These are phyloP conservation scores for Oemleria cerasiformis DNA, from an alignment of 306 rosid species.

Conservation along the genomic window DNA sequence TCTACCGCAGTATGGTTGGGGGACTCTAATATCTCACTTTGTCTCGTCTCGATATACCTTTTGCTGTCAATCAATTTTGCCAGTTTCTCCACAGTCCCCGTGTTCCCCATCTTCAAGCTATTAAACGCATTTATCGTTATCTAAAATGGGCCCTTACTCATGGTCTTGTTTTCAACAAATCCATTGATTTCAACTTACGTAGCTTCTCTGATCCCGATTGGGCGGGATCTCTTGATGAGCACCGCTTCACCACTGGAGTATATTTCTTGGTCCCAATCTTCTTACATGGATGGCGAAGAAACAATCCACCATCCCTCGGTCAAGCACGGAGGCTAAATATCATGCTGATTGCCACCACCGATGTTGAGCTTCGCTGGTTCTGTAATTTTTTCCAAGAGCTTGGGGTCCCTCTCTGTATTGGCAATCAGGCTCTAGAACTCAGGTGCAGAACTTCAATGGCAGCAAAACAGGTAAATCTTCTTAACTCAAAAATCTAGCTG, in stretches of 20 bases:
- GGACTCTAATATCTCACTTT: background rate
- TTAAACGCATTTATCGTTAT: background rate
- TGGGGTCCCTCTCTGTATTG: background rate
- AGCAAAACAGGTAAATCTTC: too few relatives aligned
- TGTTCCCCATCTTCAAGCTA: background rate
- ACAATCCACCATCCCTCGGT: background rate
- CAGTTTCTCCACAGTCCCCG: background rate
- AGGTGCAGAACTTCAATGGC: too few relatives aligned
- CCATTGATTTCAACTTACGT: background rate
- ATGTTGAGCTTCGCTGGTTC: background rate
- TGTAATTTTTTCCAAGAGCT: background rate
- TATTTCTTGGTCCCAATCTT: background rate
- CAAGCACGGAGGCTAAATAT: background rate
- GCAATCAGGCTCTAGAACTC: too few relatives aligned
- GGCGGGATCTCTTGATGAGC: background rate
- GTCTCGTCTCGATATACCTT: background rate
- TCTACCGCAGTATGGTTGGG: background rate
- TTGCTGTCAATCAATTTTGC: background rate
- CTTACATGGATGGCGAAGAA: background rate
- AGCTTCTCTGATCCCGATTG: too few relatives aligned
- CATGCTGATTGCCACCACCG: accelerated
- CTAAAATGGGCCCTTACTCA: background rate
- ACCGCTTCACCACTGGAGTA: background rate
- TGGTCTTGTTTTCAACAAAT: background rate
- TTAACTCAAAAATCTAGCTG: too few relatives aligned